Conservation (phyloP, 495 filamentous ascomycete genomes). For the Xylaria bambusicola region DNA sequence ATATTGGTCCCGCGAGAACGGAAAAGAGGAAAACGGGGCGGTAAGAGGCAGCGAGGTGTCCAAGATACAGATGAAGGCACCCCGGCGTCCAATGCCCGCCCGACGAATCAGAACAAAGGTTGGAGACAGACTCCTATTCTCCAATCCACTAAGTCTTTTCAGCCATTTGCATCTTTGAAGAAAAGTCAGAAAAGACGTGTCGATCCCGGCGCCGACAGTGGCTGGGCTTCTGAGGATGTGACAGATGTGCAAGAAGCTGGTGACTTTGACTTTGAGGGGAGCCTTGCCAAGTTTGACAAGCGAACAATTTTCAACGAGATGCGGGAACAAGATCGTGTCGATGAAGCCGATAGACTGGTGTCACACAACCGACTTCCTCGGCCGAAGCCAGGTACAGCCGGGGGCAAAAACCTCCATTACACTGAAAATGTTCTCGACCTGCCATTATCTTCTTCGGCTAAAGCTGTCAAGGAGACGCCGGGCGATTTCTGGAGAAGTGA, state of each 20-base stretch:
- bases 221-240: constrained; percentile 95
- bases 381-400: constrained; percentile 73
- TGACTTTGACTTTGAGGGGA: constrained; percentile 89
- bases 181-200: constrained; percentile 52
- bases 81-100: constrained; percentile 15
- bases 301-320: constrained; percentile 84
- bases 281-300: constrained; percentile 93
- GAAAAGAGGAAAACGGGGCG: constrained; percentile 38
- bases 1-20: constrained; percentile 26
- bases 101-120: constrained; percentile 58
- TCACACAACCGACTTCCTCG: constrained; percentile 76
- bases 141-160: constrained; percentile 59
- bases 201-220: constrained; percentile 66
- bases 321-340: constrained; percentile 79
- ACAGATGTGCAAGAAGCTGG: constrained; percentile 95
- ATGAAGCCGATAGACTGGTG: constrained; percentile 85
- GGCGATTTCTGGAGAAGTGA: constrained; percentile 68
- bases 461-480: constrained; percentile 39
- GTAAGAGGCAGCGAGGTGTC: constrained; percentile 31
- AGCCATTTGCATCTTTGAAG: constrained; percentile 59
- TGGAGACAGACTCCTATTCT: constrained; percentile 86
- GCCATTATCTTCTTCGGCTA: constrained; percentile 41
- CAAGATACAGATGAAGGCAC: constrained; percentile 18
- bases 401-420: constrained; percentile 88
- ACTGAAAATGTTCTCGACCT: constrained; percentile 87